phyloP scores from a whole-genome alignment of 2,329 filamentous ascomycete genomes.

The Colletotrichum shisoi region DNA sequence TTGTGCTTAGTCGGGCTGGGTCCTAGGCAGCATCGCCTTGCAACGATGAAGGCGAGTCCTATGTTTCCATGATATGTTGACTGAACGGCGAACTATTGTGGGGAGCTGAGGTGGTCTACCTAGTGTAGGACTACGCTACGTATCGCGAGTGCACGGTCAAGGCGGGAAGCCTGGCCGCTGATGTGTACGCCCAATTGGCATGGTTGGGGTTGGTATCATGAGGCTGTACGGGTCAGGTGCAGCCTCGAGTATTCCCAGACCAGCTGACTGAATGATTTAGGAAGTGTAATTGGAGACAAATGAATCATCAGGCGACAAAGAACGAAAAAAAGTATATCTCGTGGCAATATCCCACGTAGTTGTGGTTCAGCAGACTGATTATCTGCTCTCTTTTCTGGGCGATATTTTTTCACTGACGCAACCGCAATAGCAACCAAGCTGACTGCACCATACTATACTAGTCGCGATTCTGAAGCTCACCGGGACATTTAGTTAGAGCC shows the following conservation, averaged over 20 bases:
- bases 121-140: not conserved
- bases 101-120: not conserved
- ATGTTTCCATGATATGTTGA: not conserved
- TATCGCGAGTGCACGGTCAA: not conserved
- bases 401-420: no score
- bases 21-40: not conserved
- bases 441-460: not conserved
- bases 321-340: not conserved
- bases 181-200: slow-evolving; percentile 4
- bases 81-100: no score
- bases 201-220: slow-evolving; percentile 21
- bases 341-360: not conserved
- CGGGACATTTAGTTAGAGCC: not conserved
- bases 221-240: slow-evolving; percentile 38
- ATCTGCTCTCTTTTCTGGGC: not conserved
- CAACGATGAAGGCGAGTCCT: no score
- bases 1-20: no score
- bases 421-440: not conserved
- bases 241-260: slow-evolving; percentile 11
- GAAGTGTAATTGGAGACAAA: no score
- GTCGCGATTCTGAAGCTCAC: not conserved
- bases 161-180: not conserved
- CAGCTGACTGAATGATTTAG: slow-evolving; percentile 22
- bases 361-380: no score
- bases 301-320: no score